phyloP scores from a whole-genome alignment of 1,284 basidiomycete genomes.

The Cryptococcus sp. region DNA sequence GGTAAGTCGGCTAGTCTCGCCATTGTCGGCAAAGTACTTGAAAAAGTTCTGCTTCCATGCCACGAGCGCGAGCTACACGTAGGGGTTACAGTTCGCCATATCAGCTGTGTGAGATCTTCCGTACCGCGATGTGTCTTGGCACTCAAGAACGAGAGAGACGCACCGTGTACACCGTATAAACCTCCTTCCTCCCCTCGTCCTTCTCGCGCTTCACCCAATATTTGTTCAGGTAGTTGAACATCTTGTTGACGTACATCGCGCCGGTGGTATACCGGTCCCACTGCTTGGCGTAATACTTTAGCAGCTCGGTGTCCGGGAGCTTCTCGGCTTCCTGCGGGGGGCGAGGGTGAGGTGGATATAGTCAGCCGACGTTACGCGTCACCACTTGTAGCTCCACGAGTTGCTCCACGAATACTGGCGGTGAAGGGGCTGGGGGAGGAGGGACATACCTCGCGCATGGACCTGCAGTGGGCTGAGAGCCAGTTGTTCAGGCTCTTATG shows the following conservation, averaged over 20 bases:
- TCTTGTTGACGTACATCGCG: conserved; percentile 89
- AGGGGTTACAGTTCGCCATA: background rate
- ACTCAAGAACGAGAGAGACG: conserved; percentile 43
- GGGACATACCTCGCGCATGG: conserved; percentile 57
- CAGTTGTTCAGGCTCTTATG: conserved; percentile 86
- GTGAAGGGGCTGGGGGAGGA: too few species aligned
- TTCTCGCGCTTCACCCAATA: conserved; percentile 99
- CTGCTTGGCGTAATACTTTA: conserved; percentile 86
- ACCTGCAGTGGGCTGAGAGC: conserved; percentile 73
- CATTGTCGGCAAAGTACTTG: conserved; percentile 64
- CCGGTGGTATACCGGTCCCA: conserved; percentile 98
- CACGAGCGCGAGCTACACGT: conserved; percentile 75
- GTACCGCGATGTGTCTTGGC: background rate
- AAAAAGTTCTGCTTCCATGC: conserved; percentile 96
- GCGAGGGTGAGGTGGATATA: too few species aligned
- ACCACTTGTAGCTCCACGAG: too few species aligned
- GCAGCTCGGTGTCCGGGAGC: conserved; percentile 78
- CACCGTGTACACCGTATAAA: conserved; percentile 95
- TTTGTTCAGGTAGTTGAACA: conserved; percentile 96
- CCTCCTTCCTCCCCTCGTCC: conserved; percentile 93
- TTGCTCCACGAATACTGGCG: too few species aligned
- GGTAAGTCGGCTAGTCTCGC: conserved; percentile 70
- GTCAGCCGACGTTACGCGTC: background rate
- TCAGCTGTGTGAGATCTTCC: too few species aligned
- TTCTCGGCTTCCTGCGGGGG: conserved; percentile 66